Conservation (phyloP, 2,329 filamentous ascomycete species). For the Ophiostoma piceae region DNA sequence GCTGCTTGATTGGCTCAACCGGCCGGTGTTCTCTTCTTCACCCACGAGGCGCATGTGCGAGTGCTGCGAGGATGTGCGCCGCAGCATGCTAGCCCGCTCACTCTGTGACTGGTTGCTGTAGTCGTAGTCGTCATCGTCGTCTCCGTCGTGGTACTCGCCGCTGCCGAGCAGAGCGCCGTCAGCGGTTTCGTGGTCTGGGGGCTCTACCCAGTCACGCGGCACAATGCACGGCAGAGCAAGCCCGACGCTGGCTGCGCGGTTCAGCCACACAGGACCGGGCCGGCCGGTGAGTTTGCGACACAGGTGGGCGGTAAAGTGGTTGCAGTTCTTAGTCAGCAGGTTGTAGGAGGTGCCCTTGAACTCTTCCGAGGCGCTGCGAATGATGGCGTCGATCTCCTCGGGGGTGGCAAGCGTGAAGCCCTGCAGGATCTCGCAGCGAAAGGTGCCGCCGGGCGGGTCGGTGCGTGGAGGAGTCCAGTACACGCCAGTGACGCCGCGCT, state of each 20-base stretch:
- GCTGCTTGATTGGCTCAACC: background rate
- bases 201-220: slow-evolving; percentile 73
- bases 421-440: slow-evolving; percentile 68
- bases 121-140: slow-evolving; percentile 48
- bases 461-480: slow-evolving; percentile 73
- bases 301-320: slow-evolving; percentile 77
- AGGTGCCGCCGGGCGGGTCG: slow-evolving; percentile 71
- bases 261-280: slow-evolving; percentile 69
- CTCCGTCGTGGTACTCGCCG: slow-evolving; percentile 46
- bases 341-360: slow-evolving; percentile 77
- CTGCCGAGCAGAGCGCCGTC: slow-evolving; percentile 61
- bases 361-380: slow-evolving; percentile 62
- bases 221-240: slow-evolving; percentile 77
- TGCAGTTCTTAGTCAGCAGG: slow-evolving; percentile 78
- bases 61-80: slow-evolving; percentile 32
- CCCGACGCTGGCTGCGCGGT: slow-evolving; percentile 77
- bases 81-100: slow-evolving; percentile 32
- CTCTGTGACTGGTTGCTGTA: slow-evolving; percentile 39
- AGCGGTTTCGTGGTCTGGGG: slow-evolving; percentile 68
- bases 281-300: slow-evolving; percentile 67
- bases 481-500: slow-evolving; percentile 65
- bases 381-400: slow-evolving; percentile 64
- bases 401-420: slow-evolving; percentile 68
- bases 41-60: slow-evolving; percentile 30
- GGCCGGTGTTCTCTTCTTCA: slow-evolving; percentile 27